These are phyloP conservation scores for Aegle marmelos DNA, from an alignment of 345 rosid species.

Conservation along the genomic window DNA sequence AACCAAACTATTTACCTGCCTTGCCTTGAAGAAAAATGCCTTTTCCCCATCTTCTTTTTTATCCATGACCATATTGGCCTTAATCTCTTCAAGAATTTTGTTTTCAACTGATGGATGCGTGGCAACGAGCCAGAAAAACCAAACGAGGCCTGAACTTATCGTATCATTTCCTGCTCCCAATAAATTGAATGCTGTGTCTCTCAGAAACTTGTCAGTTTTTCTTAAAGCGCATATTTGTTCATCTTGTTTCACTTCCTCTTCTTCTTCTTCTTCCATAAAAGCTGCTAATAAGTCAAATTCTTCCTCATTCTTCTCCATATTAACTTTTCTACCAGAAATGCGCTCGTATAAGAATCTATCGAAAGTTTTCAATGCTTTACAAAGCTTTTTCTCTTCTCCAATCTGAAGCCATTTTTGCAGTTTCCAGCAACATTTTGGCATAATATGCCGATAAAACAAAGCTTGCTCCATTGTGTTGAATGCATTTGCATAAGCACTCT, in stretches of 20 bases:
- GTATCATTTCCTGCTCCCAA: constrained; percentile 44
- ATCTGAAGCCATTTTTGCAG: neutral
- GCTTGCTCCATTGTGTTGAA: neutral
- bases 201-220: constrained; percentile 17
- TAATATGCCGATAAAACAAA: neutral
- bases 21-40: too few species aligned
- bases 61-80: neutral
- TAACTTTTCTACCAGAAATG: neutral
- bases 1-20: neutral
- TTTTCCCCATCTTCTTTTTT: too few species aligned
- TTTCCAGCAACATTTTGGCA: neutral
- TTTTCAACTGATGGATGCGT: constrained; percentile 29
- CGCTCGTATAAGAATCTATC: neutral
- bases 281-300: constrained; percentile 24
- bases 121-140: constrained; percentile 41
- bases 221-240: neutral
- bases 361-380: neutral
- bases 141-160: constrained; percentile 27
- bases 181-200: constrained; percentile 27
- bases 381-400: neutral
- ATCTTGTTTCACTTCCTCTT: neutral
- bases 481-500: too few species aligned
- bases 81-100: constrained; percentile 26
- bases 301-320: neutral
- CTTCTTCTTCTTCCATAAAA: constrained; percentile 10